These are phyloP conservation scores for Bipolaris cookei DNA, from an alignment of 2,329 filamentous ascomycete genomes.

Conservation along the genomic window DNA sequence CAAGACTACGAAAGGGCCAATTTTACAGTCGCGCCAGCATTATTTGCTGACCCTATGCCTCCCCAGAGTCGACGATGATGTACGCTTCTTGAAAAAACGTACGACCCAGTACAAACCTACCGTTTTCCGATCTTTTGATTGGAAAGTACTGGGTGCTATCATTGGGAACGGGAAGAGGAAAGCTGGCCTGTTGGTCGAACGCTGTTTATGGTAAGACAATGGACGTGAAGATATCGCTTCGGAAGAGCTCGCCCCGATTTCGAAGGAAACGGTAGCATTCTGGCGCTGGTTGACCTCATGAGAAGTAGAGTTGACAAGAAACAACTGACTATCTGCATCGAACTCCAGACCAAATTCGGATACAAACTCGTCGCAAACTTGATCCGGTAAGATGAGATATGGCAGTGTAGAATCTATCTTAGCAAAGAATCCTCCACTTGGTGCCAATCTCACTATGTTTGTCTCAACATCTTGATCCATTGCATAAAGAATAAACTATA, in stretches of 20 bases:
- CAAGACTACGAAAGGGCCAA: too few species aligned
- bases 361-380: conserved; percentile 49
- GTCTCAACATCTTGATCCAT: conserved; percentile 24
- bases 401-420: conserved; percentile 51
- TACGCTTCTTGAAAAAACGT: conserved; percentile 50
- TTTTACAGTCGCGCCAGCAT: too few species aligned
- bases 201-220: conserved; percentile 42
- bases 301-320: conserved; percentile 41
- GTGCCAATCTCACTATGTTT: conserved; percentile 19
- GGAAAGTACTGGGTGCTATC: conserved; percentile 39
- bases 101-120: conserved; percentile 40
- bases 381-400: conserved; percentile 40
- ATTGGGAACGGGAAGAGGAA: conserved; percentile 12
- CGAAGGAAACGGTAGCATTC: conserved; percentile 38
- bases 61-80: conserved; percentile 43
- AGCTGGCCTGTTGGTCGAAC: conserved; percentile 28
- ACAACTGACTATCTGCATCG: conserved; percentile 41
- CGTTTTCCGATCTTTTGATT: conserved; percentile 35
- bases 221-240: conserved; percentile 18
- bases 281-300: conserved; percentile 31
- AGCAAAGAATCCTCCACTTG: conserved; percentile 29
- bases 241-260: conserved; percentile 21
- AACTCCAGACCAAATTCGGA: conserved; percentile 45
- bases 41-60: too few species aligned
- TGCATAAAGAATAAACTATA: conserved; percentile 32